Percentiles rank a stretch among this genome's conserved stretches.
These are phyloP conservation scores for Asterella californica DNA, from an alignment of 225 moss, liverwort and hornwort genomes.

Conservation along the genomic window DNA sequence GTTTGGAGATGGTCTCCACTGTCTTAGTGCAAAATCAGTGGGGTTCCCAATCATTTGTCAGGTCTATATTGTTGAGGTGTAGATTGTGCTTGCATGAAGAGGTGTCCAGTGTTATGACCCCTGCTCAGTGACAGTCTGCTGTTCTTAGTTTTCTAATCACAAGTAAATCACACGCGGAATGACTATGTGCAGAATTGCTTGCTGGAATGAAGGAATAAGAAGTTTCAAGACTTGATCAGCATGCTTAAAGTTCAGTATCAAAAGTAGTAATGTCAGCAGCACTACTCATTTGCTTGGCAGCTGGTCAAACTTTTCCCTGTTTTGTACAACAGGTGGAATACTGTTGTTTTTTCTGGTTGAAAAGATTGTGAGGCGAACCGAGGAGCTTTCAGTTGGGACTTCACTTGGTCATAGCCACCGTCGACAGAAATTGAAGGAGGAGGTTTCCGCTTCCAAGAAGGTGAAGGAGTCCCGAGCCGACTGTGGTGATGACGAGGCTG, in stretches of 20 bases:
- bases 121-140: not conserved
- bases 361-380: constrained; percentile 82
- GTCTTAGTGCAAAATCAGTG: not conserved
- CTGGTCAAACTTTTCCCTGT: constrained; percentile 4
- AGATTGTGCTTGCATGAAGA: not conserved
- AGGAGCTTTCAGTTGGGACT: constrained; percentile 50
- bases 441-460: not conserved
- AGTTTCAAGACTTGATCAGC: not conserved
- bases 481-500: not conserved
- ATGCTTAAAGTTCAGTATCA: not conserved
- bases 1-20: no score
- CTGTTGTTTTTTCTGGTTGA: constrained; percentile 84
- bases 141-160: not conserved
- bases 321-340: constrained; percentile 58
- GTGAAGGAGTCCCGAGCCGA: not conserved
- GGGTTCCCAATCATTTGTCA: not conserved
- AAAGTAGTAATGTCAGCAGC: not conserved
- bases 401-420: constrained; percentile 53
- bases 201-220: constrained; percentile 1
- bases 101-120: not conserved
- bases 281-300: not conserved
- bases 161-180: not conserved
- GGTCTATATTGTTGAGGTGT: not conserved
- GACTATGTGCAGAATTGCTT: not conserved
- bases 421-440: constrained; percentile 23